Percentiles rank a stretch among this genome's conserved stretches.
phyloP scores from a whole-genome alignment of 371 early-diverging fungal genomes.

The Mucor ambiguus region DNA sequence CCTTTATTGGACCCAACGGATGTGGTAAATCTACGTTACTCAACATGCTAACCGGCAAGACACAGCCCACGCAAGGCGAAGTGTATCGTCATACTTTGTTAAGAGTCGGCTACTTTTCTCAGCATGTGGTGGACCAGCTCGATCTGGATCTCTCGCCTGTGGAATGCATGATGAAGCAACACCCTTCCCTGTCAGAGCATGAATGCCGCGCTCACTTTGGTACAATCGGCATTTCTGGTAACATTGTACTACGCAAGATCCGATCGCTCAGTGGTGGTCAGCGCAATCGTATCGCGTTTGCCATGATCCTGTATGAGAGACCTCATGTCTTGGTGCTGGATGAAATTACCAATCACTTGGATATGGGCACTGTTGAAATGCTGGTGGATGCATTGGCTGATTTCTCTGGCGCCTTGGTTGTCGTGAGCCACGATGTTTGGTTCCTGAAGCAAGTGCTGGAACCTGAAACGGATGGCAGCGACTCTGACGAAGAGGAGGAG shows the following conservation, averaged over 20 bases:
- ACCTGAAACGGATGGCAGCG: constrained; percentile 26
- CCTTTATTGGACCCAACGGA: constrained; percentile 80
- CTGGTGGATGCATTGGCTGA: constrained; percentile 61
- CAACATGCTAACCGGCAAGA: constrained; percentile 68
- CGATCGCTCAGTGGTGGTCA: constrained; percentile 74
- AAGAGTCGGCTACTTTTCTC: constrained; percentile 79
- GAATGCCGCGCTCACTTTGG: constrained; percentile 70
- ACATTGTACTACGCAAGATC: constrained; percentile 53
- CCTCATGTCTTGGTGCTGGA: constrained; percentile 84
- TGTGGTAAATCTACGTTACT: constrained; percentile 86
- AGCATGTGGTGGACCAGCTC: constrained; percentile 74
- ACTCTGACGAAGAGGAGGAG: constrained; percentile 35
- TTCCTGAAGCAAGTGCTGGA: constrained; percentile 68
- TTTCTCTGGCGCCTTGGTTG: constrained; percentile 64
- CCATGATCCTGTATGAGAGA: constrained; percentile 58
- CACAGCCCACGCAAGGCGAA: constrained; percentile 57
- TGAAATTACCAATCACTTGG: constrained; percentile 86
- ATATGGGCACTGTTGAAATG: constrained; percentile 75
- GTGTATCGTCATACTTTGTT: constrained; percentile 61
- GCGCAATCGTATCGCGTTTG: constrained; percentile 74
- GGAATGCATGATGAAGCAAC: constrained; percentile 45
- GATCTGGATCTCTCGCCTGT: constrained; percentile 54
- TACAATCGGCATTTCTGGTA: constrained; percentile 67
- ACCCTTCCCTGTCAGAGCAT: constrained; percentile 56
- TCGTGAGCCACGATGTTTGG: constrained; percentile 78